Evolutionary conservation across 495 filamentous ascomycete genomes (phyloP).

Genomic region (Sporormia fimetaria): DNA sequence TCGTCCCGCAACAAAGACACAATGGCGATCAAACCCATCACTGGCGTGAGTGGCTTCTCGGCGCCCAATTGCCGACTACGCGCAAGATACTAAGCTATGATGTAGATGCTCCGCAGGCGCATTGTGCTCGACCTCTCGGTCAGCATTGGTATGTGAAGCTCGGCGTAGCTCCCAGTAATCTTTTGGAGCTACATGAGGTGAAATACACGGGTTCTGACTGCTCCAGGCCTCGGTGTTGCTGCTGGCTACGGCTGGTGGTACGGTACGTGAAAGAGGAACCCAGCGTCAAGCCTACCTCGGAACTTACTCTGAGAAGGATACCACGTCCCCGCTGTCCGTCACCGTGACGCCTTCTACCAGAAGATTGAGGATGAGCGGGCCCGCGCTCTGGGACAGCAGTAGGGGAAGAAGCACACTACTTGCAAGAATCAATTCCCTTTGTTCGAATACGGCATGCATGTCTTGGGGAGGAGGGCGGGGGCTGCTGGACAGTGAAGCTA

Average conservation of each 20-base stretch:
- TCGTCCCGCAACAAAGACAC: constrained; percentile 1
- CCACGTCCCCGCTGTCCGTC: constrained; percentile 65
- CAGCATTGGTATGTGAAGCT: constrained; percentile 51
- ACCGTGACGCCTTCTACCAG: constrained; percentile 63
- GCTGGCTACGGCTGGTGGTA: constrained; percentile 75
- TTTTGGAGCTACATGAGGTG: too few relatives aligned
- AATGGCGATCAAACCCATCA: constrained; percentile 45
- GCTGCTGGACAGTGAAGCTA: too few relatives aligned
- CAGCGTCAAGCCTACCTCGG: too few relatives aligned
- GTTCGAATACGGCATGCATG: constrained; percentile 5
- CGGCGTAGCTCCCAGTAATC: constrained; percentile 1
- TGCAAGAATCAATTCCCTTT: constrained; percentile 9
- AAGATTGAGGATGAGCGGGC: constrained; percentile 63
- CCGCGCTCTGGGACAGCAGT: constrained; percentile 31
- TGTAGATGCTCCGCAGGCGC: constrained; percentile 59
- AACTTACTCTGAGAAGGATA: constrained; percentile 37
- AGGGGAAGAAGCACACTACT: constrained; percentile 6
- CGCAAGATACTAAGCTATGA: constrained; percentile 25
- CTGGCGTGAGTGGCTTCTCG: constrained; percentile 44
- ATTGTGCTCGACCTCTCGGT: constrained; percentile 71
- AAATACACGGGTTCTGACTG: not conserved
- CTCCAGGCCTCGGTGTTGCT: constrained; percentile 53
- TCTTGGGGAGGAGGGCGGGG: constrained; percentile 5
- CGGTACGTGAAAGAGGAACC: constrained; percentile 54
- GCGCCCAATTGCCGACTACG: too few relatives aligned